Conservation (phyloP, 345 rosid species). For the Abelmoschus esculentus region DNA sequence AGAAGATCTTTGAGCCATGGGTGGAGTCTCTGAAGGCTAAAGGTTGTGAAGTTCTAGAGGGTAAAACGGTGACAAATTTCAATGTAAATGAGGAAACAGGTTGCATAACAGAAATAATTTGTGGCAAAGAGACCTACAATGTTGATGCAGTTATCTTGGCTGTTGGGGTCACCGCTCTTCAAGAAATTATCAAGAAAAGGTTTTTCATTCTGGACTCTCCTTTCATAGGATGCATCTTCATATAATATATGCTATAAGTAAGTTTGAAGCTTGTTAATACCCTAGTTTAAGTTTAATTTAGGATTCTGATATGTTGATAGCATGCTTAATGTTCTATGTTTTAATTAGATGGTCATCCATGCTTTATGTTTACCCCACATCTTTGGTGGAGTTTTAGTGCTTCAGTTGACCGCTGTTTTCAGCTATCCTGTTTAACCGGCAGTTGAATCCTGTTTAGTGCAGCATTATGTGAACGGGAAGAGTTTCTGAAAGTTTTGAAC, state of each 20-base stretch:
- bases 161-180: conserved; percentile 39
- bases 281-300: too few species aligned
- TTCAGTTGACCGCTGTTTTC: not conserved
- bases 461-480: conserved; percentile 42
- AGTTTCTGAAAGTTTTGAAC: conserved; percentile 53
- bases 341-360: not conserved
- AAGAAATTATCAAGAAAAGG: conserved; percentile 48
- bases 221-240: not conserved
- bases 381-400: not conserved
- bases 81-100: conserved; percentile 34
- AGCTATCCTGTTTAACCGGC: conserved; percentile 19
- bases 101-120: conserved; percentile 38
- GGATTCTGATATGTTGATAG: not conserved
- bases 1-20: conserved; percentile 50
- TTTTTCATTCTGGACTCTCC: conserved; percentile 11
- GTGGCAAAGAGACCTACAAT: conserved; percentile 26
- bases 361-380: not conserved
- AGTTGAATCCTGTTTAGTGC: conserved; percentile 37
- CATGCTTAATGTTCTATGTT: not conserved
- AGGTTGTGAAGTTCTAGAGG: conserved; percentile 37
- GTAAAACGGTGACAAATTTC: conserved; percentile 30
- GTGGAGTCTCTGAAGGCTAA: conserved; percentile 28
- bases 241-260: not conserved
- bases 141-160: conserved; percentile 56
- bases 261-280: too few species aligned